Evolutionary conservation across 2,329 filamentous ascomycete species (phyloP).

Genomic region (Akanthomyces uredinophilus): DNA sequence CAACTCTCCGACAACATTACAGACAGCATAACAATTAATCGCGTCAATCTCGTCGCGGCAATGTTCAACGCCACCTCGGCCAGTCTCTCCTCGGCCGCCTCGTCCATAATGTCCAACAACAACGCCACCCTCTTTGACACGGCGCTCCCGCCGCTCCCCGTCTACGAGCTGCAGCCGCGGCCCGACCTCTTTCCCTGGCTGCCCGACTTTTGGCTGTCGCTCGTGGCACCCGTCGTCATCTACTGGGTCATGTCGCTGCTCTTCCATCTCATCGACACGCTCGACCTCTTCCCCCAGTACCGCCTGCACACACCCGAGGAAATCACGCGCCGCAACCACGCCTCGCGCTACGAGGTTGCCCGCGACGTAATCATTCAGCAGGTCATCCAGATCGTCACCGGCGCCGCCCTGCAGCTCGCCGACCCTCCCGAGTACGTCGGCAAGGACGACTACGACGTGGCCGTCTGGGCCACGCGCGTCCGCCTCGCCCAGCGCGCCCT

Average conservation of each 20-base stretch:
- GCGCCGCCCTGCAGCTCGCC: constrained; percentile 60
- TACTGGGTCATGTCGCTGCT: constrained; percentile 86
- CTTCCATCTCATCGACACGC: constrained; percentile 82
- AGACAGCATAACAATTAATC: neutral
- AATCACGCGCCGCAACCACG: constrained; percentile 80
- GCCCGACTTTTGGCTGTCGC: constrained; percentile 73
- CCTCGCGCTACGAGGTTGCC: constrained; percentile 76
- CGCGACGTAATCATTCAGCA: constrained; percentile 92
- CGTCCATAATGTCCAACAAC: constrained; percentile 42
- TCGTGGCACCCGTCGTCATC: constrained; percentile 70
- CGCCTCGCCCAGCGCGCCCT: constrained; percentile 74
- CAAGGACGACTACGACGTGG: constrained; percentile 78
- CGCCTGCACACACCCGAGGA: constrained; percentile 93
- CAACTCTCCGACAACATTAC: too few species aligned
- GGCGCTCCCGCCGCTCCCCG: constrained; percentile 72
- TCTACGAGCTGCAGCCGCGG: constrained; percentile 68
- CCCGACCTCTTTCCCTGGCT: constrained; percentile 70
- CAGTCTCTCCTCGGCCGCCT: constrained; percentile 26
- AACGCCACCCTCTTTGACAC: constrained; percentile 51
- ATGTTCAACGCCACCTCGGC: constrained; percentile 37
- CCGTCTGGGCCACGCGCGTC: constrained; percentile 81
- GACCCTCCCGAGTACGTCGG: constrained; percentile 72
- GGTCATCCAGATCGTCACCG: constrained; percentile 74
- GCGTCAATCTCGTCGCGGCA: constrained; percentile 9
- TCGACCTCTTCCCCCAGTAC: constrained; percentile 84